phyloP scores from a whole-genome alignment of 768 basidiomycete genomes.

The Lentinula boryana region DNA sequence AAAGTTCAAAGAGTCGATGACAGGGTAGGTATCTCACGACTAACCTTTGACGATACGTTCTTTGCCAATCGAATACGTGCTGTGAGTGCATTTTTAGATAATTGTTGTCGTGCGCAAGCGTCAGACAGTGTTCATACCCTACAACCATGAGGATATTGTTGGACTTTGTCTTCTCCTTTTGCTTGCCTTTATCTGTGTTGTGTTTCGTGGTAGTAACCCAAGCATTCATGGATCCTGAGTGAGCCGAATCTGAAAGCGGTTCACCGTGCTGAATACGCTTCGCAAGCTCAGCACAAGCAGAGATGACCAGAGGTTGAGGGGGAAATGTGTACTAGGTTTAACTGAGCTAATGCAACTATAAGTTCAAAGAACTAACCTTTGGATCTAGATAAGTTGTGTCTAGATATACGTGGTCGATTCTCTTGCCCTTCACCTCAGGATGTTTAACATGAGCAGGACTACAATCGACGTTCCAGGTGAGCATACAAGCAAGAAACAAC shows the following conservation, averaged over 20 bases:
- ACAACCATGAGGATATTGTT: slow-evolving; percentile 53
- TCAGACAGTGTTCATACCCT: slow-evolving; percentile 42
- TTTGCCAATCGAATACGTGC: slow-evolving; percentile 97
- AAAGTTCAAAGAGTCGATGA: too few species aligned
- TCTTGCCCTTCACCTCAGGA: slow-evolving; percentile 74
- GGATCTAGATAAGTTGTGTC: slow-evolving; percentile 96
- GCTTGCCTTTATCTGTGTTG: slow-evolving; percentile 23
- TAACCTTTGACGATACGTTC: slow-evolving; percentile 94
- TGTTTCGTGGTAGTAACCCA: slow-evolving; percentile 33
- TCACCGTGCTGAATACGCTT: slow-evolving; percentile 45
- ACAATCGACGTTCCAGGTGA: neutral
- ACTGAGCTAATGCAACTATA: neutral
- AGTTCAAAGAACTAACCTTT: slow-evolving; percentile 36
- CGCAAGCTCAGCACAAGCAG: slow-evolving; percentile 85
- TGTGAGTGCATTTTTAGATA: slow-evolving; percentile 19
- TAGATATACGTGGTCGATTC: slow-evolving; percentile 83
- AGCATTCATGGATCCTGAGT: slow-evolving; percentile 35
- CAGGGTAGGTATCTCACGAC: neutral
- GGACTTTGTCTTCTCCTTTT: slow-evolving; percentile 24
- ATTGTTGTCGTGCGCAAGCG: neutral
- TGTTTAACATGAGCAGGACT: slow-evolving; percentile 81
- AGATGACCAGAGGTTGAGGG: slow-evolving; percentile 89
- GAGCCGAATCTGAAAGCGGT: slow-evolving; percentile 18
- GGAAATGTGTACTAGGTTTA: slow-evolving; percentile 75
- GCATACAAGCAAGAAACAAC: neutral